phyloP scores from a whole-genome alignment of 257 asterid species.

The Solanum habrochaites region DNA sequence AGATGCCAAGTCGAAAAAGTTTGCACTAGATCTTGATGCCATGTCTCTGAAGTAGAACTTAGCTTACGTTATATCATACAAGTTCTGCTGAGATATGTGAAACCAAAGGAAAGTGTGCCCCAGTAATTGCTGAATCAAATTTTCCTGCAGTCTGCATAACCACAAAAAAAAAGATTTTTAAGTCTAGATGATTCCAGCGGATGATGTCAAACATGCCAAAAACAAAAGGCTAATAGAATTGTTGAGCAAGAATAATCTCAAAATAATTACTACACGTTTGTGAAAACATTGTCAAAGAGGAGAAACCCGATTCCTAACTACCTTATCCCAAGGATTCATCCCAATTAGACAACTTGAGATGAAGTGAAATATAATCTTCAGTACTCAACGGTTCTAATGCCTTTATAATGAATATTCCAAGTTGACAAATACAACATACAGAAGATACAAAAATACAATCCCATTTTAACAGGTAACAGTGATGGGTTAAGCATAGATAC shows the following conservation, averaged over 20 bases:
- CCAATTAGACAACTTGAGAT: not conserved
- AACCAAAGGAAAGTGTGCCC: not conserved
- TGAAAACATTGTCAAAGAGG: not conserved
- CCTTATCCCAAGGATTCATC: not conserved
- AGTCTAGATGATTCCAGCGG: not conserved
- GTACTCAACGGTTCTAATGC: not conserved
- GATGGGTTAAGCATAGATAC: not conserved
- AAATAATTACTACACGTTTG: not conserved
- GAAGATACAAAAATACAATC: not conserved
- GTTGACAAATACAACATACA: not conserved
- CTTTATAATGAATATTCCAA: not conserved
- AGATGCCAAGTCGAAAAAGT: slow-evolving; percentile 57
- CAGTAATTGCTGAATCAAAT: not conserved
- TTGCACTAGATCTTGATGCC: slow-evolving; percentile 58
- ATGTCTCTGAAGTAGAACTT: slow-evolving; percentile 16
- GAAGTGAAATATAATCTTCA: not conserved
- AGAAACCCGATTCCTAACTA: not conserved
- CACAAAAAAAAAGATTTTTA: not conserved
- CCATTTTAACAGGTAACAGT: not conserved
- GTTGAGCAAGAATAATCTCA: not conserved
- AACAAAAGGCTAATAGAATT: not conserved
- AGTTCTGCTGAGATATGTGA: not conserved
- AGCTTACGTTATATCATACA: slow-evolving; percentile 2
- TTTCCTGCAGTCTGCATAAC: not conserved
- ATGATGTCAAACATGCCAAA: not conserved